These are phyloP conservation scores for Amanita rubescens DNA, from an alignment of 768 basidiomycete genomes.

Conservation along the genomic window DNA sequence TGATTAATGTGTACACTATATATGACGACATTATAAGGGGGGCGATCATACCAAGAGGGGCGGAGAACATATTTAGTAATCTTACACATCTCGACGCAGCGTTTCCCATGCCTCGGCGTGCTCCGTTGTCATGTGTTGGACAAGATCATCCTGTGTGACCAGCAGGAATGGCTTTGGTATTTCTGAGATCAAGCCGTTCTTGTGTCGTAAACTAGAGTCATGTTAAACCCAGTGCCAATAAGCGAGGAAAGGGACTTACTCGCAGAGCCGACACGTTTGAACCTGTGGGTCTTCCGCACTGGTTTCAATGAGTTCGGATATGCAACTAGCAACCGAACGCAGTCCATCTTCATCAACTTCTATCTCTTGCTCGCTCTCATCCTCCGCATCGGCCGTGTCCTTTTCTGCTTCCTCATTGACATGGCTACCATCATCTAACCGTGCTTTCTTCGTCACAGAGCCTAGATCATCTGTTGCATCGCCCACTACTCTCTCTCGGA, in stretches of 20 bases:
- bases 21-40: slow-evolving; percentile 1
- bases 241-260: slow-evolving; percentile 29
- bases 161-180: slow-evolving; percentile 29
- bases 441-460: not conserved
- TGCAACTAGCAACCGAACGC: slow-evolving; percentile 31
- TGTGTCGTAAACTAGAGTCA: slow-evolving; percentile 27
- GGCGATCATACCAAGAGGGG: not conserved
- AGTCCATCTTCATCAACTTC: slow-evolving; percentile 36
- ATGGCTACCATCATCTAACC: slow-evolving; percentile 5
- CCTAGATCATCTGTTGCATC: not conserved
- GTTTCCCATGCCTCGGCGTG: slow-evolving; percentile 45
- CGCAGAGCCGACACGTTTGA: slow-evolving; percentile 43
- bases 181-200: slow-evolving; percentile 19
- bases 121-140: slow-evolving; percentile 39
- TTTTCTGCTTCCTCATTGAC: slow-evolving; percentile 4
- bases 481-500: not conserved
- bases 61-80: not conserved
- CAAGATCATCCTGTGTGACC: slow-evolving; percentile 34
- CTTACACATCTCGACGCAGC: slow-evolving; percentile 20
- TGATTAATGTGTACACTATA: not conserved
- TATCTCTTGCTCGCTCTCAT: slow-evolving; percentile 27
- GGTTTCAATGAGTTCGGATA: slow-evolving; percentile 35
- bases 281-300: slow-evolving; percentile 21
- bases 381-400: slow-evolving; percentile 18
- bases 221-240: not conserved